Evolutionary conservation across 768 basidiomycete genomes (phyloP), one percentile per base, ranked within the genome.

Genomic region (Psilocybe subaeruginosa): DNA sequence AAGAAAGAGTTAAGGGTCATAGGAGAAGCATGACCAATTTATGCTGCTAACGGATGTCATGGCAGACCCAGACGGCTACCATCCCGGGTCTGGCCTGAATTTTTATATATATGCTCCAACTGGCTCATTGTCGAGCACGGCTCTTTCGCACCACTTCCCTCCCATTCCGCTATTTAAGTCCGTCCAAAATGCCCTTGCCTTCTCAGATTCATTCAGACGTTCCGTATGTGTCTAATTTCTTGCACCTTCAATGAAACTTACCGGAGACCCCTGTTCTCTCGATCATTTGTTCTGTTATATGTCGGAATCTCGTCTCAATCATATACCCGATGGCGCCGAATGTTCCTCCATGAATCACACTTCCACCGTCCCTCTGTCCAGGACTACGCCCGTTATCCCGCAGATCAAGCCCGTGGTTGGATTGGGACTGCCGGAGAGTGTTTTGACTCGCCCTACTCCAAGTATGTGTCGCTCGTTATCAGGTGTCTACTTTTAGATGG

Each of bases 181-280:
- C 54, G 35, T 59, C 68, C 66, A 55, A 23, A 23, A 77, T 76
- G 74, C 74, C 77, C 58, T 67, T 77, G 27, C 74, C 75, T 8
- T 69, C 67, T 12, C 69, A 73, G 50, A 60, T 70, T 31, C 70
- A 73, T 47, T 66, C 71, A 52, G 67, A 70, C 47, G 51, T 69
- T 23, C 66, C 71, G 71, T 72, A 59, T 64, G 71, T 67, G 43
- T 47, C 45, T 30, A 8, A 27, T 23, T 41, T 19, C 23, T n/a
- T 19, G 35, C 29, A n/a, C 53, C 14, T 12, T 5, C 37, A 35
- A 9, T 54, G 54, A 30, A 11, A 46, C 23, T 47, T 35, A 30
- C 8, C 2, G 17, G 31, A 35, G 33, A 35, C 46, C 16, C 43
- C 43, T 56, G 41, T 49, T 16, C 46, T 49, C 8, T 48, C 56